phyloP scores from a whole-genome alignment of 108 stramenopile species.

The Skeletonema potamos region DNA sequence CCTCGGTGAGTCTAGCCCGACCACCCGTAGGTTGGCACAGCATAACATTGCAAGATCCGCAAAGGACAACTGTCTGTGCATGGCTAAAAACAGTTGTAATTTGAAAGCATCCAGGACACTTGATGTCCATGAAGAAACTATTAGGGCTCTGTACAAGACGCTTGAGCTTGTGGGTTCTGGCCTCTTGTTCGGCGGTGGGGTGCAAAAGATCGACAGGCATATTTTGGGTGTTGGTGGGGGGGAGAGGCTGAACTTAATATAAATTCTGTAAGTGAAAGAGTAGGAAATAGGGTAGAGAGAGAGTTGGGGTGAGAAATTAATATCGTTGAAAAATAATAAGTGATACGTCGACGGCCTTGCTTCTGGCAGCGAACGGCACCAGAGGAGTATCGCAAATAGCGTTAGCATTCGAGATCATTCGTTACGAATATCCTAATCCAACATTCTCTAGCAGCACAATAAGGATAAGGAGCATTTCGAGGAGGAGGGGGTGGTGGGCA shows the following conservation, averaged over 20 bases:
- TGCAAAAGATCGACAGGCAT: constrained; percentile 98
- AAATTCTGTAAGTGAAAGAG: neutral
- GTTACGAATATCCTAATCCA: neutral
- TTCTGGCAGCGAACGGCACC: neutral
- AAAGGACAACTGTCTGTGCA: constrained; percentile 97
- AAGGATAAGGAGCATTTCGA: neutral
- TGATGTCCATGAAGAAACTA: constrained; percentile 99
- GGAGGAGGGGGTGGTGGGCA: neutral
- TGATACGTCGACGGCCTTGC: neutral
- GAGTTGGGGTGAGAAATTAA: neutral
- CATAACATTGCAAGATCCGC: constrained; percentile 95
- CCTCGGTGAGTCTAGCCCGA: constrained; percentile 97
- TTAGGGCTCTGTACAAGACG: constrained; percentile 99
- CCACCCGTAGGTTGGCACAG: constrained; percentile 99
- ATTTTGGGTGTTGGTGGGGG: constrained; percentile 40
- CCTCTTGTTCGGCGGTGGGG: constrained; percentile 91
- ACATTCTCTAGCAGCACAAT: neutral
- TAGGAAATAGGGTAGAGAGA: neutral
- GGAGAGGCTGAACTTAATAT: neutral
- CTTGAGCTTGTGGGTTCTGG: constrained; percentile 98
- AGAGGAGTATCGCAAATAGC: neutral
- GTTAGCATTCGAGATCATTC: neutral
- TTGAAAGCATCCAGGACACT: constrained; percentile 99
- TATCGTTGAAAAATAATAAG: neutral
- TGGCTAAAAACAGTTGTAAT: constrained; percentile 95